Evolutionary conservation across 176 grass and related monocot genomes (phyloP).

Genomic region (Triticum timopheevii): DNA sequence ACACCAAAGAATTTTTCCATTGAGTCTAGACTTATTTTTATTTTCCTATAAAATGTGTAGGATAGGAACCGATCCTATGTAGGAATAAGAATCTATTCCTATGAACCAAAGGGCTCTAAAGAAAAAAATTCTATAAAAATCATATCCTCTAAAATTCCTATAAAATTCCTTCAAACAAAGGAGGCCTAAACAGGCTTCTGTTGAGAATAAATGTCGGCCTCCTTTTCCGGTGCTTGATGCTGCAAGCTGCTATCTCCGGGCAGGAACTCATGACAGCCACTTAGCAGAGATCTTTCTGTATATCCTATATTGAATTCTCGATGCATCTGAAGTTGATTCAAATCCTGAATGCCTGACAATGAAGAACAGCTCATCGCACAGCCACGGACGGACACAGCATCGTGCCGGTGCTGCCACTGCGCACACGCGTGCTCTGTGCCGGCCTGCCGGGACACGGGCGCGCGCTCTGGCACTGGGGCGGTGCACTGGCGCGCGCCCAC

Average conservation of each 20-base stretch:
- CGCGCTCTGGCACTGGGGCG: not conserved
- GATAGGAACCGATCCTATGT: too few species aligned
- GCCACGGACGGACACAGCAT: not conserved
- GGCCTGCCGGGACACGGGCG: not conserved
- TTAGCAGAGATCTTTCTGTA: not conserved
- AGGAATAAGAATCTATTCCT: too few species aligned
- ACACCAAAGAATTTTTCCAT: too few species aligned
- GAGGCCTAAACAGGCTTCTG: not conserved
- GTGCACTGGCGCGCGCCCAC: not conserved
- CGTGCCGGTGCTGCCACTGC: not conserved
- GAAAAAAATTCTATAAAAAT: too few species aligned
- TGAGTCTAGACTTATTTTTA: too few species aligned
- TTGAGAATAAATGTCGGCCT: conserved; percentile 15
- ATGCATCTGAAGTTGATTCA: too few species aligned
- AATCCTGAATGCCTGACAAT: too few species aligned
- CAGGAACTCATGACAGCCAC: not conserved
- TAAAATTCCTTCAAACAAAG: too few species aligned
- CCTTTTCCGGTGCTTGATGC: not conserved
- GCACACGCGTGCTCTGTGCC: not conserved
- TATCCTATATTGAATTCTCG: not conserved
- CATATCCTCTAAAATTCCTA: too few species aligned
- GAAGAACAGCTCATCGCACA: too few species aligned
- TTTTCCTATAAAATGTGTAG: too few species aligned
- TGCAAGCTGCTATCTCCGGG: not conserved
- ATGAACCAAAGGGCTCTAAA: too few species aligned